Evolutionary conservation across 805 yeast genomes (phyloP).

Genomic region (Starmerella apis): DNA sequence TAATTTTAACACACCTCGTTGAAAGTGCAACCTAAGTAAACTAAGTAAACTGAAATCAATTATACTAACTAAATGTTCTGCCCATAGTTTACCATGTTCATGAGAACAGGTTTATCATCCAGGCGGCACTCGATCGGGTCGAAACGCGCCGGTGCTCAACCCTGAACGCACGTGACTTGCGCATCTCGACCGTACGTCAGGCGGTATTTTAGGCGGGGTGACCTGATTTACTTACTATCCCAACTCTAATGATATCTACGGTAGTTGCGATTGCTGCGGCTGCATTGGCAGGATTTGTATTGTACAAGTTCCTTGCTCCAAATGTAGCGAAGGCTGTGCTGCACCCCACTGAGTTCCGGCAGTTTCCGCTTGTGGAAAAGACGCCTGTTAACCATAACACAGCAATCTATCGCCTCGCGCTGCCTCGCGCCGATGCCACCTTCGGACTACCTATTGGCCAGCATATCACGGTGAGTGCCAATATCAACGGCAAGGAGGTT

Average conservation of each 20-base stretch:
- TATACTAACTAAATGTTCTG: not conserved
- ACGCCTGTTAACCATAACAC: conserved; percentile 69
- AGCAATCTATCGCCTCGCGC: conserved; percentile 65
- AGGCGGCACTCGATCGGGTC: not conserved
- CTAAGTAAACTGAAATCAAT: too few species aligned
- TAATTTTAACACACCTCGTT: too few species aligned
- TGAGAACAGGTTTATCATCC: too few species aligned
- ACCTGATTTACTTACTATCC: not conserved
- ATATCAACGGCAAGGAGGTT: conserved; percentile 66
- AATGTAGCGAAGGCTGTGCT: conserved; percentile 5
- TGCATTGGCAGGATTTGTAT: conserved; percentile 3
- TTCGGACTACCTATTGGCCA: conserved; percentile 92
- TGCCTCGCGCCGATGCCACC: conserved; percentile 62
- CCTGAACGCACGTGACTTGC: not conserved
- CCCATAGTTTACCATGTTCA: too few species aligned
- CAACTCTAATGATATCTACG: not conserved
- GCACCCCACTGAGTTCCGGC: conserved; percentile 25
- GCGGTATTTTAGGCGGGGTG: not conserved
- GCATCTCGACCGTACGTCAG: not conserved
- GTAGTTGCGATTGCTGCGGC: not conserved
- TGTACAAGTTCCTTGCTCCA: not conserved
- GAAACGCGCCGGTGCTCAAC: not conserved
- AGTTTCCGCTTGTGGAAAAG: conserved; percentile 72
- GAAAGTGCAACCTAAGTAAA: too few species aligned
- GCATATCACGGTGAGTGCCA: conserved; percentile 72